phyloP scores from a whole-genome alignment of 805 yeast species.

The Alloascoidea hylecoeti region DNA sequence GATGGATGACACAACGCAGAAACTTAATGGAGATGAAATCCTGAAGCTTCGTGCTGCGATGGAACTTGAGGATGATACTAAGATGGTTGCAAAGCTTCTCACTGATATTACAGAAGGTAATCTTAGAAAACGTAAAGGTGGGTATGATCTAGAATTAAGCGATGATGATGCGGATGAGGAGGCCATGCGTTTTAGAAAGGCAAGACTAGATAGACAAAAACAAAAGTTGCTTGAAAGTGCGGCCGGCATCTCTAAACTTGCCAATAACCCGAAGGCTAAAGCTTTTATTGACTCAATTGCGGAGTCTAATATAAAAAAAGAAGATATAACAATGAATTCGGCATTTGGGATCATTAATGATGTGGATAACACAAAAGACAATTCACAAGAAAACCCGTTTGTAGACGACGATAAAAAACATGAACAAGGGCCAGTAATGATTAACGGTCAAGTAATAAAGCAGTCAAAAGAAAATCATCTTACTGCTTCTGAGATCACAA shows the following conservation, averaged over 20 bases:
- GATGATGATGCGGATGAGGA: constrained; percentile 4
- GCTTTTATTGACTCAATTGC: constrained; percentile 11
- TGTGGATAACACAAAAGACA: background rate
- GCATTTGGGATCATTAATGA: background rate
- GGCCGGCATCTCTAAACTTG: constrained; percentile 8
- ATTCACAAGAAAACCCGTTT: background rate
- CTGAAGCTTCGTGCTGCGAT: constrained; percentile 43
- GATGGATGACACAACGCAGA: constrained; percentile 57
- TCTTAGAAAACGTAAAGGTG: constrained; percentile 40
- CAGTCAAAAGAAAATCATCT: background rate
- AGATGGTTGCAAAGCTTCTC: constrained; percentile 47
- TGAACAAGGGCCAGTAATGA: background rate
- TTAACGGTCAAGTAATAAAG: background rate
- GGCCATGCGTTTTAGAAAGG: constrained; percentile 3
- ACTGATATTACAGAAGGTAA: constrained; percentile 62
- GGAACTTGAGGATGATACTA: constrained; percentile 43
- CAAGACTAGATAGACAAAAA: constrained; percentile 6
- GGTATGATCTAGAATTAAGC: constrained; percentile 40
- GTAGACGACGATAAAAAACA: too few species aligned
- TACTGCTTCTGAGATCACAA: background rate
- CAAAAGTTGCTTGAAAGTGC: constrained; percentile 6
- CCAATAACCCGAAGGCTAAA: constrained; percentile 6
- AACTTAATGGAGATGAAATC: constrained; percentile 42
- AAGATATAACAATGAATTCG: background rate
- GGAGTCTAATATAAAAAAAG: constrained; percentile 5